Evolutionary conservation across 1,139 yeast species (phyloP).

Genomic region (Taphrina communis): DNA sequence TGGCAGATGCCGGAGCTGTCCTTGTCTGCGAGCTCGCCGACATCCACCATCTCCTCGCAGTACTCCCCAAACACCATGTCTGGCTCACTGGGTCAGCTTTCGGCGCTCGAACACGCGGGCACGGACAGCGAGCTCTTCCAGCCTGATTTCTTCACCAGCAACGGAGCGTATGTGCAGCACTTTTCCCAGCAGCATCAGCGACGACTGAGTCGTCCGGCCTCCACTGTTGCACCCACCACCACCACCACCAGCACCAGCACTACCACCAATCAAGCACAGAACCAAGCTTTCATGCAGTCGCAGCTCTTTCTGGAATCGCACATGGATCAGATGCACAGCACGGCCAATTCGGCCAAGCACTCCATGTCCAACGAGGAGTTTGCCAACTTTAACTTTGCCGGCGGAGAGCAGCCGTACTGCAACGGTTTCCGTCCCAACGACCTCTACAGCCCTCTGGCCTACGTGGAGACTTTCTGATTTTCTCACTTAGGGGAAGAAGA

Average conservation of each 20-base stretch:
- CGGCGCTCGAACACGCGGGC: conserved; percentile 22
- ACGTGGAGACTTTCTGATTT: conserved; percentile 24
- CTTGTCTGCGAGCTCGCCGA: conserved; percentile 17
- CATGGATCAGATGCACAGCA: conserved; percentile 10
- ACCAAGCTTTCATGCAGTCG: conserved; percentile 5
- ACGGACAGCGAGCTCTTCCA: conserved; percentile 30
- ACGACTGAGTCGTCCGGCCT: not conserved
- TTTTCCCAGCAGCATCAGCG: conserved; percentile 14
- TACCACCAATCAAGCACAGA: not conserved
- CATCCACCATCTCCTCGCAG: conserved; percentile 24
- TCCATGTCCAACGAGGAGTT: conserved; percentile 5
- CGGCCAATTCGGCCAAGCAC: not conserved
- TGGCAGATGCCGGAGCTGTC: conserved; percentile 34
- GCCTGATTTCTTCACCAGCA: conserved; percentile 26
- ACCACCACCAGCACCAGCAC: too few relatives aligned
- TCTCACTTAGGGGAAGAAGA: too few relatives aligned
- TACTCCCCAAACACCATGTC: conserved; percentile 21
- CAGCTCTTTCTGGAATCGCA: conserved; percentile 19
- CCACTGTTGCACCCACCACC: too few relatives aligned
- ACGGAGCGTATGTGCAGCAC: conserved; percentile 25
- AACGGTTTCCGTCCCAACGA: conserved; percentile 13
- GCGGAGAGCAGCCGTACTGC: conserved; percentile 24
- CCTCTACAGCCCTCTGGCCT: not conserved
- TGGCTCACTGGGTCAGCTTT: conserved; percentile 11
- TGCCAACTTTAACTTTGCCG: conserved; percentile 13